Evolutionary conservation across 768 basidiomycete genomes (phyloP).

Genomic region (Pisolithus tinctorius): DNA sequence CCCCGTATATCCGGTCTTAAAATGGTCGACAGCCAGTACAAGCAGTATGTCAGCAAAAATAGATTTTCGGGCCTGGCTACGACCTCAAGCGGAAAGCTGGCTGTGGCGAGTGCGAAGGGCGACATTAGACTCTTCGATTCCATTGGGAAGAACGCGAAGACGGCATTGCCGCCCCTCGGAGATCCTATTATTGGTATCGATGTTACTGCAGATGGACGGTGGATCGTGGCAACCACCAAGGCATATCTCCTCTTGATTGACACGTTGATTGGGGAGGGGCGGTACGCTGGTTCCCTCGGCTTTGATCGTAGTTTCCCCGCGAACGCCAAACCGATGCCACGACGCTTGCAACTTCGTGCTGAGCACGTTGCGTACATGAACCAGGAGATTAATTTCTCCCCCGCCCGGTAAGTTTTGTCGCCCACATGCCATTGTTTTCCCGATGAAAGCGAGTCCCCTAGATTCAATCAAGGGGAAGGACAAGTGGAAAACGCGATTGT

Average conservation of each 20-base stretch:
- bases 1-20: slow-evolving; percentile 90
- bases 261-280: slow-evolving; percentile 87
- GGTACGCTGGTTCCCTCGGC: slow-evolving; percentile 74
- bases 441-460: slow-evolving; percentile 25
- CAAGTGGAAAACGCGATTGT: slow-evolving; percentile 93
- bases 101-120: slow-evolving; percentile 93
- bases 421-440: background rate
- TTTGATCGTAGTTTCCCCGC: slow-evolving; percentile 97
- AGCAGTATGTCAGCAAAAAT: slow-evolving; percentile 94
- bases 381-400: slow-evolving; percentile 78
- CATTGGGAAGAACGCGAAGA: slow-evolving; percentile 99
- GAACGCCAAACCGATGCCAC: slow-evolving; percentile 85
- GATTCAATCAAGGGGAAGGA: slow-evolving; percentile 88
- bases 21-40: slow-evolving; percentile 90
- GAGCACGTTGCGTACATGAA: slow-evolving; percentile 97
- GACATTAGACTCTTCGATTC: slow-evolving; percentile 93
- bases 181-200: slow-evolving; percentile 95
- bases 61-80: slow-evolving; percentile 91
- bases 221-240: slow-evolving; percentile 92
- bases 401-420: slow-evolving; percentile 63
- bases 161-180: slow-evolving; percentile 88
- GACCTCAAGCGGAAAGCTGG: slow-evolving; percentile 79
- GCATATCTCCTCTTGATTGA: slow-evolving; percentile 93
- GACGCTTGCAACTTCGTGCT: slow-evolving; percentile 76
- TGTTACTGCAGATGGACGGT: slow-evolving; percentile 89